Conservation (phyloP, 1,139 yeast species). For the Yamadazyma atmosphaerica region DNA sequence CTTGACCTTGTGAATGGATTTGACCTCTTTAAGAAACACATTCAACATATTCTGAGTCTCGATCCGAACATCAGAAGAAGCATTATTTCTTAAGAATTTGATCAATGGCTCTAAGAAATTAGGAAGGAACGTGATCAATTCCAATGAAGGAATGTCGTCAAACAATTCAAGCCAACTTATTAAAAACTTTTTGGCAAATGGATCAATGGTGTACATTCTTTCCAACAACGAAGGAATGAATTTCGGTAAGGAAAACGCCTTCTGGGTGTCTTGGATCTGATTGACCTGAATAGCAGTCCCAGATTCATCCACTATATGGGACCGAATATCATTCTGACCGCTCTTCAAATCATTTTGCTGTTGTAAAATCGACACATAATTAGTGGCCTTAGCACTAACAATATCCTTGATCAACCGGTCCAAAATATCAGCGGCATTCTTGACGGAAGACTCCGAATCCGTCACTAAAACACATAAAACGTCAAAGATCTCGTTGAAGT, state of each 20-base stretch:
- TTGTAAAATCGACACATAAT: conserved; percentile 79
- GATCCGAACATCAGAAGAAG: conserved; percentile 84
- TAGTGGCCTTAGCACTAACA: conserved; percentile 92
- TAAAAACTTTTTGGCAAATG: conserved; percentile 86
- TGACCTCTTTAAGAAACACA: conserved; percentile 76
- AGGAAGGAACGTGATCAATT: conserved; percentile 82
- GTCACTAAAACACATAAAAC: conserved; percentile 88
- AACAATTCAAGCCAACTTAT: conserved; percentile 91
- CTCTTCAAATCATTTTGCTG: conserved; percentile 41
- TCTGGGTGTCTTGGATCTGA: conserved; percentile 60
- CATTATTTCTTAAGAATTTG: conserved; percentile 70
- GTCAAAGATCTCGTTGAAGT: conserved; percentile 93
- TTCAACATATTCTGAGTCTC: conserved; percentile 81
- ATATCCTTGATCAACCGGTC: conserved; percentile 92
- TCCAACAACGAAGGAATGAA: conserved; percentile 90
- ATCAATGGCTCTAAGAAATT: conserved; percentile 86
- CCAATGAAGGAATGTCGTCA: conserved; percentile 91
- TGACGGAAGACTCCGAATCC: conserved; percentile 88
- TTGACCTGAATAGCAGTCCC: conserved; percentile 61
- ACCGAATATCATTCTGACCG: conserved; percentile 35
- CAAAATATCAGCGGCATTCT: conserved; percentile 92
- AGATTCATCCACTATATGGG: conserved; percentile 50
- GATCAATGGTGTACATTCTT: conserved; percentile 88
- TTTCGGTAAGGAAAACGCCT: conserved; percentile 82
- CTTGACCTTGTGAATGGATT: conserved; percentile 70